A percentile compares a stretch with the other conserved stretches of the same genome.
These are phyloP conservation scores for Apiotrichum gamsii DNA, from an alignment of 1,284 basidiomycete species.

Conservation along the genomic window DNA sequence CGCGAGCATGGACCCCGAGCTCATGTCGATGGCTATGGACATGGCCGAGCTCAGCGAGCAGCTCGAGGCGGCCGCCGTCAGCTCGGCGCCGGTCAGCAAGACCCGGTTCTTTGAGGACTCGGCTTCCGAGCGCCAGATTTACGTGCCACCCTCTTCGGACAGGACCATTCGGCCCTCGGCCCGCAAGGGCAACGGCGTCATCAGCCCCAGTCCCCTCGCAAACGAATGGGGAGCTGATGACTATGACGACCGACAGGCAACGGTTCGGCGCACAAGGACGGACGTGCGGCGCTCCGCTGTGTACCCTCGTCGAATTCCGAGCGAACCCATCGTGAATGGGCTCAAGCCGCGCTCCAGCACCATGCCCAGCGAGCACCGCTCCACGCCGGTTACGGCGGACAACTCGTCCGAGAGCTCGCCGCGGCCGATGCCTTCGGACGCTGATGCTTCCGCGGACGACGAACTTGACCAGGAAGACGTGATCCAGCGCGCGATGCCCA, in stretches of 20 bases:
- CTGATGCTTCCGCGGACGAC: conserved; percentile 2
- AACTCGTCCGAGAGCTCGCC: conserved; percentile 2
- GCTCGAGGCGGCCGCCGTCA: conserved; percentile 9
- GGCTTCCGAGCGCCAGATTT: no score
- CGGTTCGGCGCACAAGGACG: conserved; percentile 13
- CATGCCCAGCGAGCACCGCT: not conserved
- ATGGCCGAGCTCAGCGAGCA: conserved; percentile 10
- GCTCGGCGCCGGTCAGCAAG: conserved; percentile 35
- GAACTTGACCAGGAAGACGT: conserved; percentile 2
- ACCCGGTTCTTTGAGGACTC: conserved; percentile 35
- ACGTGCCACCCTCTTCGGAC: no score
- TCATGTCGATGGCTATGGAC: conserved; percentile 16
- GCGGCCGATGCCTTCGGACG: not conserved
- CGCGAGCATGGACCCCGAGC: conserved; percentile 34
- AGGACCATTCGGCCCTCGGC: no score
- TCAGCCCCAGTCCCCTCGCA: conserved; percentile 40
- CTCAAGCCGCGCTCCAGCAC: not conserved
- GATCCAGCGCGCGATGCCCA: not conserved
- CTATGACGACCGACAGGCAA: conserved; percentile 6
- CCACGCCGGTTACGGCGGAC: not conserved
- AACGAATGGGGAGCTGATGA: conserved; percentile 34
- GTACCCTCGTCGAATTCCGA: conserved; percentile 13
- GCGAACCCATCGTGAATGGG: conserved; percentile 1
- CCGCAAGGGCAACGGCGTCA: conserved; percentile 33
- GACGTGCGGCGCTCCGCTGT: conserved; percentile 1